Base-by-base conservation (phyloP, 176 grass and related monocot genomes). In the Alopecurus myosuroides region DNA sequence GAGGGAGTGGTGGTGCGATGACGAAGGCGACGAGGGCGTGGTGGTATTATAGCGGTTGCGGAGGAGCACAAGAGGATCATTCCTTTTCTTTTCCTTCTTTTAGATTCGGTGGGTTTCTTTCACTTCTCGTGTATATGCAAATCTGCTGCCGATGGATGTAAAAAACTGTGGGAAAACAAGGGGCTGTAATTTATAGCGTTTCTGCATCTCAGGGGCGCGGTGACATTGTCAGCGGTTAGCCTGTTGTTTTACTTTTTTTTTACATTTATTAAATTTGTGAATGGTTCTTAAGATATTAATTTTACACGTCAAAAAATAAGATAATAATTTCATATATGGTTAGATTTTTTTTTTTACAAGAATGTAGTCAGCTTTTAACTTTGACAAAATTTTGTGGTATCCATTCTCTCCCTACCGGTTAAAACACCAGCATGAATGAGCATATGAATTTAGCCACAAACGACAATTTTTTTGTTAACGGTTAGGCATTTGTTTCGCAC, bases 11-110 rank as follows among this genome's bases (percentile, higher is more conserved):
- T 56, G 81, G 70, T 53, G 79, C 6, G 77, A 31, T 51, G 87
- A 70, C 69, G 85, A 90, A 48, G 84, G 88, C 79, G 84, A 85
- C 71, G 88, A 73, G 79, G 79, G 29, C 74, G 88, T 83, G 84
- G 80, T 80, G 80, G 28, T 87, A 84, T 90, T 89, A 90, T 90
- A 90, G 85, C 85, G 46, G 67, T 57, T 22, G 84, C 7, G 13
- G 41, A 58, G 48, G 6, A 48, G 88, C 31, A 70, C 75, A 41
- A 71, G 15, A 20, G 26, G 19, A 86, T 82, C 72, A 82, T 90
- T 90, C 53, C 22, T 1, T 29, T 4, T 28, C 25, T 15, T 20
- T 69, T 30, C 15, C 36, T 51, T 49, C 9, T 1, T 0, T 1
- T 17, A 7, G 7, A 62, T 1, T 1, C 3, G 23, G 3, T 76